Evolutionary conservation across 1,284 basidiomycete genomes (phyloP).

Genomic region (Inonotus obliquus): DNA sequence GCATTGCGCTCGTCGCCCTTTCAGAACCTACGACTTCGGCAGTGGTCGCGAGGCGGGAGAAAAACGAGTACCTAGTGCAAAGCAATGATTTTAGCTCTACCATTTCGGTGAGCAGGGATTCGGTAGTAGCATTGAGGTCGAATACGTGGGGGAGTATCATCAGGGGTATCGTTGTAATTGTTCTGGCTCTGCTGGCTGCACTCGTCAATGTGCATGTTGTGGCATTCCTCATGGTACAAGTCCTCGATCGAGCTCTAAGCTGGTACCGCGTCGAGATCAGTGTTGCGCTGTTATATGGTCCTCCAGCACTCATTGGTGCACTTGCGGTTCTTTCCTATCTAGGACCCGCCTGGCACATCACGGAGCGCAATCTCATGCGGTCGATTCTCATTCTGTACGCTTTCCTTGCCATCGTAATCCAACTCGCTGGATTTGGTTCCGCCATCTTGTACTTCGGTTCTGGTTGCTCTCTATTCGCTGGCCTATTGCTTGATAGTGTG

Average conservation of each 20-base stretch:
- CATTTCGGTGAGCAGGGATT: conserved; percentile 32
- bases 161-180: conserved; percentile 39
- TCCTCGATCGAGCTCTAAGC: conserved; percentile 64
- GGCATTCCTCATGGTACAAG: conserved; percentile 65
- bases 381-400: conserved; percentile 61
- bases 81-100: conserved; percentile 24
- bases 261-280: conserved; percentile 81
- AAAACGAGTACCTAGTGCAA: background rate
- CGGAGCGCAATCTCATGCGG: conserved; percentile 60
- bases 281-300: conserved; percentile 73
- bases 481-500: conserved; percentile 37
- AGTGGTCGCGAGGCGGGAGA: background rate
- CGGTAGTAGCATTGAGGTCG: conserved; percentile 23
- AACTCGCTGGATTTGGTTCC: conserved; percentile 64
- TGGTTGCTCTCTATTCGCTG: conserved; percentile 47
- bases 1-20: conserved; percentile 40
- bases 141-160: conserved; percentile 36
- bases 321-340: conserved; percentile 49
- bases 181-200: conserved; percentile 50
- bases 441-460: conserved; percentile 63
- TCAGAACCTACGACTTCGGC: conserved; percentile 20
- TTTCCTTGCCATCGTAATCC: conserved; percentile 46
- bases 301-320: conserved; percentile 62
- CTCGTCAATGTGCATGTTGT: conserved; percentile 66
- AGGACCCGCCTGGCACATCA: conserved; percentile 35